Percentiles rank a stretch among this genome's conserved stretches.
Conservation (phyloP, 129 eudicot genomes). For the Erigeron canadensis region DNA sequence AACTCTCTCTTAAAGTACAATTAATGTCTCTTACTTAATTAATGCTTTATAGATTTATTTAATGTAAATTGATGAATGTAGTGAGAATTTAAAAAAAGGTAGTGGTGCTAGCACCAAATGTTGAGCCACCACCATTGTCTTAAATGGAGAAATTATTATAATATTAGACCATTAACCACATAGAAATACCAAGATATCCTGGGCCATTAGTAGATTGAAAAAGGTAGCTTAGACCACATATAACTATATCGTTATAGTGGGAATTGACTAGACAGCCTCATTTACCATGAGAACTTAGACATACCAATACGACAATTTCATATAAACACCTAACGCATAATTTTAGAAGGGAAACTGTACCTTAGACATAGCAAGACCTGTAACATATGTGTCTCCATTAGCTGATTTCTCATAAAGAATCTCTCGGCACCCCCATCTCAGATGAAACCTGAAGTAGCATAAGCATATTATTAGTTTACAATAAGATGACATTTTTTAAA, state of each 20-base stretch:
- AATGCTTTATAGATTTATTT: constrained; percentile 2
- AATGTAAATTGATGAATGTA: constrained; percentile 11
- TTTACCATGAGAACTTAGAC: constrained; percentile 14
- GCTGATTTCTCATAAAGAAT: constrained; percentile 70
- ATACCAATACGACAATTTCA: neutral
- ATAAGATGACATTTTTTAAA: neutral
- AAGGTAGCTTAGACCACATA: constrained; percentile 10
- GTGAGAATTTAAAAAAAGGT: constrained; percentile 11
- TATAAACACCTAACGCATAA: neutral
- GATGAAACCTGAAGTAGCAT: constrained; percentile 71
- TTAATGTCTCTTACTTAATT: neutral
- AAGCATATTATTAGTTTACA: constrained; percentile 19
- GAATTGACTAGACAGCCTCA: neutral
- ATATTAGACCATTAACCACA: neutral
- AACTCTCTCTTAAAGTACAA: neutral
- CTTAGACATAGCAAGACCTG: constrained; percentile 93
- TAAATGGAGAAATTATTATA: constrained; percentile 4
- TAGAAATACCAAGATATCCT: constrained; percentile 18
- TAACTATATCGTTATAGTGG: constrained; percentile 12
- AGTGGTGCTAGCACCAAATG: constrained; percentile 23
- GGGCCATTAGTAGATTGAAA: constrained; percentile 9
- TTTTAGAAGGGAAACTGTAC: constrained; percentile 38
- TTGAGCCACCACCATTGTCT: constrained; percentile 14
- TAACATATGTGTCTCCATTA: constrained; percentile 70
- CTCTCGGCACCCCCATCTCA: constrained; percentile 98